Base-by-base conservation (phyloP, 192 early-diverging fungal species). In the Entomortierella parvispora region DNA sequence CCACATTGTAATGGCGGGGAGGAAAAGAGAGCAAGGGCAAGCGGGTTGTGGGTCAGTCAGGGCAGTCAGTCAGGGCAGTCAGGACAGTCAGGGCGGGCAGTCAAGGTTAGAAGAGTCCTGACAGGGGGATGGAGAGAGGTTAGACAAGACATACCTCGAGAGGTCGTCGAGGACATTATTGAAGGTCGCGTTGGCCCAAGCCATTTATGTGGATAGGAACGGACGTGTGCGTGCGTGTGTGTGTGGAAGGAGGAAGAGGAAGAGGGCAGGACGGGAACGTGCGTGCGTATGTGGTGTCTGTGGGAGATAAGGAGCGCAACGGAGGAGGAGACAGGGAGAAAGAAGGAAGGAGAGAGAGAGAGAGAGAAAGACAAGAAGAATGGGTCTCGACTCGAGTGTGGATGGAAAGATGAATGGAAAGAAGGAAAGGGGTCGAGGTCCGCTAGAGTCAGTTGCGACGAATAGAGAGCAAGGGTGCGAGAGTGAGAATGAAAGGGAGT, bases 141-240 rank as follows among this genome's bases (percentile, higher is more conserved):
- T n/a, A n/a, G n/a, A n/a, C n/a, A n/a, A n/a, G n/a, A n/a, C n/a
- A 43, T 86, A 91, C 93, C 90, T 93, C 56, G 92, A 91, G 63
- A 97, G 74, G 81, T 97, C 96, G 83, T 96, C 93, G 28, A 97
- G 82, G 45, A 95, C 90, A 64, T 95, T 89, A 67, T 90, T 82
- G 81, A 97, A 93, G 25, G 91, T 83, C 33, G 85, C 86, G 68
- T 83, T 87, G 32, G 84, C 80, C 61, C 89, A 87, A 54, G 89
- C 86, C 81, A 80, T 82, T n/a, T n/a, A n/a, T 34, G 52, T 44
- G 42, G 48, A 18, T 34, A 45, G 37, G 64, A 22, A 20, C 28
- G 58, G 33, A 12, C 28, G 20, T 22, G 10, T 37, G 18, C 20
- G 82, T 31, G 26, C 59, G n/a, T n/a, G 4, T 32, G 25, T 49